Evolutionary conservation across 2,329 filamentous ascomycete species (phyloP), one percentile per base, ranked within the genome.

Genomic region (Pseudonectria foliicola): DNA sequence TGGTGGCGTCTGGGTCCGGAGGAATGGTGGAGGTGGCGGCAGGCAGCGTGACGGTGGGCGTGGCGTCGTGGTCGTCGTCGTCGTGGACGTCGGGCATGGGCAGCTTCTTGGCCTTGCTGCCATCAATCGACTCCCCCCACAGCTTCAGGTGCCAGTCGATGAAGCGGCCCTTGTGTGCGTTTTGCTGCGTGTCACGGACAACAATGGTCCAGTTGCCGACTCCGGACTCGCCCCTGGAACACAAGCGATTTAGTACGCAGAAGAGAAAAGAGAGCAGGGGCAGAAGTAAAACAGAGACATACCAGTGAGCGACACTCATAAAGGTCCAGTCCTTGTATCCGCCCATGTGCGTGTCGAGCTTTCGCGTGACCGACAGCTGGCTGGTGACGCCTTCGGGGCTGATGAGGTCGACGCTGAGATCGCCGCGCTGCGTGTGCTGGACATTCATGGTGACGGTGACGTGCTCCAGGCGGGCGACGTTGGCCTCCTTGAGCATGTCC

Each of bases 361-460:
- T 72, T 45, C 92, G 82, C 2, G 82, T 68, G 10, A 80, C 84
- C 4, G 89, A 83, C 34, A 98, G 76, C 54, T 95, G 82, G 55
- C 87, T 95, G 44, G 87, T 69, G 38, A 95, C 66, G 8, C 86
- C 85, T 23, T 77, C 69, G 0, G 92, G 92, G 50, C 88, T 95
- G 54, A 85, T 77, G 29, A 98, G 68, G 54, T 98, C 92, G 25
- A 94, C 90, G 54, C 86, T 95, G 16, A 98, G 61, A 57, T 98
- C 92, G 37, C 92, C 92, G 45, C 92, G 82, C 40, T 84, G 82
- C 3, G 75, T 80, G 56, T 98, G 92, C 35, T 85, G 76, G 15
- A 95, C 74, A 53, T 98, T 98, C 89, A 98, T 98, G 3, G 90
- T 96, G 25, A 98, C 77, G 1, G 90, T 96, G 25, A 98, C 85